Base-by-base conservation (phyloP, 495 filamentous ascomycete species). In the Penicillium alfredii region DNA sequence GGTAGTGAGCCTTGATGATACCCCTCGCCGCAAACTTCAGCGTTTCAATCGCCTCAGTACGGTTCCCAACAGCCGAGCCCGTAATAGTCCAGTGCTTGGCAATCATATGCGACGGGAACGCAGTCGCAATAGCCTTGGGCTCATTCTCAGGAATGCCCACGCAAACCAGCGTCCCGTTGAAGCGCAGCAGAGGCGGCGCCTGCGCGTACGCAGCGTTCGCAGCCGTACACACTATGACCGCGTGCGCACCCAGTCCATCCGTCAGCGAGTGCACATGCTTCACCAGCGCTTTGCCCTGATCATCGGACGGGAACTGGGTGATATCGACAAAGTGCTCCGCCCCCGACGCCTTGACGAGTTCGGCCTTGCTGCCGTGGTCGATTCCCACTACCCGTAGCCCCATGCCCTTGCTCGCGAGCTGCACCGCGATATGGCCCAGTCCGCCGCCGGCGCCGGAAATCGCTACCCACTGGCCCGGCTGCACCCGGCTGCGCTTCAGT, bases 291-390 rank as follows among this genome's bases (percentile, higher is more conserved):
- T 51, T 58, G 19, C 57, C 56, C 5, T 65, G 61, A 18, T 76
- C 69, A 45, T 72, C 69, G 8, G 53, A 56, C 1, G 61, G 60
- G 48, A 71, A 72, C 38, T 76, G 66, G n/a, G 74, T 76, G 31
- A 80, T 56, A 39, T 82, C 80, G 37, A 87, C 63, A 53, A 86
- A 86, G 38, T 73, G 66, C 55, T 86, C 81, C 2, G 81, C 82
- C 1, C 82, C 82, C 21, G 64, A 76, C 0, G 68, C 64, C 13
- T 69, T 66, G 17, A 78, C 72, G n/a, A 81, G 46, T 2, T 71
- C 58, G 39, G 75, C 69, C 51, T 86, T 86, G 35, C 64, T 69
- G 30, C 76, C 74, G 47, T 72, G 63, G 56, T 86, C 82, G 51
- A 86, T 74, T 15, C 78, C 80, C 37, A 86, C 79, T 17, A 85